A percentile compares a stretch with the other conserved stretches of the same genome.
These are phyloP conservation scores for Arctium lappa DNA, from an alignment of 129 eudicot species.

Conservation along the genomic window DNA sequence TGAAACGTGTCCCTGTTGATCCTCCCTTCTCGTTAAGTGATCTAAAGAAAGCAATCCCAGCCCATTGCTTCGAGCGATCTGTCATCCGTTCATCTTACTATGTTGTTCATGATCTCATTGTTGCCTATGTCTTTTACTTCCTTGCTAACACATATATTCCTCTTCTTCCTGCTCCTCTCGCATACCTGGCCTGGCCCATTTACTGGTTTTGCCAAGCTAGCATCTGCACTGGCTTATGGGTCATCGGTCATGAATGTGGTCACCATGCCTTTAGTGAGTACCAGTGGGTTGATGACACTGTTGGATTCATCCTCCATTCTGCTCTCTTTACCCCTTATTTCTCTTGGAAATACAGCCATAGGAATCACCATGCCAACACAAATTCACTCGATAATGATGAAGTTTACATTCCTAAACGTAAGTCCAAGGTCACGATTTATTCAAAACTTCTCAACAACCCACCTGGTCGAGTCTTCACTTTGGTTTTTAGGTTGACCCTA, in stretches of 20 bases:
- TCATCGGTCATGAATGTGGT: conserved; percentile 34
- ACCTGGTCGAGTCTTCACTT: conserved; percentile 24
- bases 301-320: conserved; percentile 28
- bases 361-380: conserved; percentile 39
- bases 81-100: conserved; percentile 39
- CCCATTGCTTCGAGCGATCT: conserved; percentile 42
- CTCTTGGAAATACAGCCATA: conserved; percentile 38
- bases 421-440: conserved; percentile 7
- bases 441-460: conserved; percentile 35
- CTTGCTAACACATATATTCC: conserved; percentile 6
- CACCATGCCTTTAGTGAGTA: conserved; percentile 36
- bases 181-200: not conserved
- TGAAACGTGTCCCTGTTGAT: not conserved
- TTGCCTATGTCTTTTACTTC: not conserved
- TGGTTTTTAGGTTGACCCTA: conserved; percentile 23
- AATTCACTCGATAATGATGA: conserved; percentile 35
- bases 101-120: conserved; percentile 26
- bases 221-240: conserved; percentile 5
- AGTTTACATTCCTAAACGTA: conserved; percentile 38
- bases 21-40: not conserved
- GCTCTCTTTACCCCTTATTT: conserved; percentile 34
- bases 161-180: not conserved
- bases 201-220: conserved; percentile 6
- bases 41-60: conserved; percentile 34
- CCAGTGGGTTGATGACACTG: conserved; percentile 19